phyloP scores from a whole-genome alignment of 2,329 filamentous ascomycete genomes.

The Alternaria postmessia region DNA sequence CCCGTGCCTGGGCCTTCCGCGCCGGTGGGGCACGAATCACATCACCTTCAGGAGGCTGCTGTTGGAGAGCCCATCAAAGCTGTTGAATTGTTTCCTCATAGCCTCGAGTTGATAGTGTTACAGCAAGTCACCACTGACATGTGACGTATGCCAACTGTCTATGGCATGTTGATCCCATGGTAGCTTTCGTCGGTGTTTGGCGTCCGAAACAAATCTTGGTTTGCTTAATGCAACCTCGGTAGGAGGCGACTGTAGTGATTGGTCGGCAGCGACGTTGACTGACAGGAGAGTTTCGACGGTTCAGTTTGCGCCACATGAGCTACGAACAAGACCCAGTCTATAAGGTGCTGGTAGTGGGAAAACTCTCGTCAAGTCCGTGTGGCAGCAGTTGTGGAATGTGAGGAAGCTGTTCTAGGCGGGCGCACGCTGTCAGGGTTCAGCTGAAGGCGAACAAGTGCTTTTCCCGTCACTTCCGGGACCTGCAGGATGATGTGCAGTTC shows the following conservation, averaged over 20 bases:
- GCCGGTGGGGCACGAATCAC: not conserved
- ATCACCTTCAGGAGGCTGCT: not conserved
- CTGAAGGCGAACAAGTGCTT: not conserved
- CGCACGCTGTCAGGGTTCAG: not conserved
- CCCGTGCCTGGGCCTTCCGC: slow-evolving; percentile 5
- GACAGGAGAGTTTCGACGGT: slow-evolving; percentile 2
- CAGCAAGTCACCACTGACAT: not conserved
- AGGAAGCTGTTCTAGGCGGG: not conserved
- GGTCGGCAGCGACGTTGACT: not conserved
- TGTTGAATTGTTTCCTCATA: not conserved
- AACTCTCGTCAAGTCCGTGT: not conserved
- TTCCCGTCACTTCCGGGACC: not conserved
- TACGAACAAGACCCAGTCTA: not conserved
- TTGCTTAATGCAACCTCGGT: slow-evolving; percentile 4
- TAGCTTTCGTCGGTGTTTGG: slow-evolving; percentile 17
- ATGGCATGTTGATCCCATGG: slow-evolving; percentile 2
- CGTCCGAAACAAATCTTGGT: slow-evolving; percentile 3
- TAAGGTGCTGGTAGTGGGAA: not conserved
- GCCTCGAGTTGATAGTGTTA: not conserved
- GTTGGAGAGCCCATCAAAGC: not conserved
- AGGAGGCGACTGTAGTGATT: not conserved
- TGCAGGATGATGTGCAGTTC: slow-evolving; percentile 1
- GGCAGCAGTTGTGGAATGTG: not conserved
- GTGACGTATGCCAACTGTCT: not conserved
- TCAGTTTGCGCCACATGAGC: not conserved